Evolutionary conservation across 2,329 filamentous ascomycete genomes (phyloP), one percentile per base, ranked within the genome.

Genomic region (Pleoardoris graminearum): DNA sequence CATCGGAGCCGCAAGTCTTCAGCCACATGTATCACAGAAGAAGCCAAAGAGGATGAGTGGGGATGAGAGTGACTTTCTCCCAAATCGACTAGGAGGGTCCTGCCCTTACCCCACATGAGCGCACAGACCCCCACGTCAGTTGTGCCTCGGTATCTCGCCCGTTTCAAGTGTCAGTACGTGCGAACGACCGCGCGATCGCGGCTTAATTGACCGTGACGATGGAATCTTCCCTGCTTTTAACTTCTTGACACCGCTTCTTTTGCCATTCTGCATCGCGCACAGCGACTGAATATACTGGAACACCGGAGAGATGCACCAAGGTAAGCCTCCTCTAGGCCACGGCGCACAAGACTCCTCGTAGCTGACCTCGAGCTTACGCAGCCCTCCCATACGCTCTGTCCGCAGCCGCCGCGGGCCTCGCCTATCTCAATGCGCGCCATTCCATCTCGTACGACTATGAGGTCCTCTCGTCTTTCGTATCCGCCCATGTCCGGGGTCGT

Each of bases 371-470:
- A 32, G 22, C 11, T 29, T 23, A 35, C 35, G 32, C 50, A 70
- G 68, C 59, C 4, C 60, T 72, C 32, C 62, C 67, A 12, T 55
- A 62, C 48, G 61, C 65, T 17, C 29, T 73, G 21, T 67, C 71
- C 7, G 69, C 66, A n/a, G 68, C 70, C 3, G 63, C 66, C 6
- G 76, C 76, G 21, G 70, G 75, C 7, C 78, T 82, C 39, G 79
- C 80, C 14, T 89, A 90, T 58, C 75, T 89, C 35, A 82, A 91
- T 66, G 89, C 82, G 42, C 89, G 87, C 71, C 84, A 82, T 62
- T 82, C 86, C 61, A 61, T 91, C 42, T 68, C 75, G 33, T 82
- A 87, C 61, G 89, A 92, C 68, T 70, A 78, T 37, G 68, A 74
- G 7, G 70, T 91, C 14, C 64, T 93, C n/a, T 78, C 76, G 29